Evolutionary conservation across 75 land plant genomes (phyloP).

Genomic region (Pinus taeda): DNA sequence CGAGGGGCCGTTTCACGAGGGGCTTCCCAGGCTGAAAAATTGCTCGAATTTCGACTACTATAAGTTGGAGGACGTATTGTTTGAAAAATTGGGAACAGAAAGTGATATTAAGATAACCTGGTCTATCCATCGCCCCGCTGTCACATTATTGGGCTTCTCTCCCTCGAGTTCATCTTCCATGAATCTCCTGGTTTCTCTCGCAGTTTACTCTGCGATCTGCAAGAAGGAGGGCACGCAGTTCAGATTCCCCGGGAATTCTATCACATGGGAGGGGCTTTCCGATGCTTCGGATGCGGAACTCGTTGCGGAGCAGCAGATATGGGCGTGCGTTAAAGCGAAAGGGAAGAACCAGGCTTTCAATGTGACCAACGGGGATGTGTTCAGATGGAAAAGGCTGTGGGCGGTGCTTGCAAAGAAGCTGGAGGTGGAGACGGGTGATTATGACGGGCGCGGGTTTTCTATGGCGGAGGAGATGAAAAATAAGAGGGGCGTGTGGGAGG

Average conservation of each 20-base stretch:
- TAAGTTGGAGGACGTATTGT: slow-evolving; percentile 46
- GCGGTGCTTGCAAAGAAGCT: slow-evolving; percentile 54
- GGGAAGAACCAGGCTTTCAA: slow-evolving; percentile 80
- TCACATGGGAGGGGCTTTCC: slow-evolving; percentile 50
- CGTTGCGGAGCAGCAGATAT: slow-evolving; percentile 84
- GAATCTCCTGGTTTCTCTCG: slow-evolving; percentile 47
- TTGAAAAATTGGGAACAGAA: slow-evolving; percentile 24
- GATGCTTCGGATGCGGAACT: slow-evolving; percentile 76
- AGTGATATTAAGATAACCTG: slow-evolving; percentile 29
- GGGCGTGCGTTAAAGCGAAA: slow-evolving; percentile 64
- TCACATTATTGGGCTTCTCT: slow-evolving; percentile 58
- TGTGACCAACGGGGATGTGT: slow-evolving; percentile 67
- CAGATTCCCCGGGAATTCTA: slow-evolving; percentile 43
- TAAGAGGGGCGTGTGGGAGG: slow-evolving; percentile 67
- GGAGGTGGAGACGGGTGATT: slow-evolving; percentile 38
- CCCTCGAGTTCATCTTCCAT: slow-evolving; percentile 33
- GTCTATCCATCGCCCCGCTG: slow-evolving; percentile 59
- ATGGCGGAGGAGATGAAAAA: slow-evolving; percentile 59
- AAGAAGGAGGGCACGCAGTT: slow-evolving; percentile 40
- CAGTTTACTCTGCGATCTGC: slow-evolving; percentile 70
- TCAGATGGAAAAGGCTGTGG: slow-evolving; percentile 77
- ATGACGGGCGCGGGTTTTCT: slow-evolving; percentile 14
- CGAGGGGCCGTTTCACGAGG: slow-evolving; percentile 66
- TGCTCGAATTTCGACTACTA: slow-evolving; percentile 58
- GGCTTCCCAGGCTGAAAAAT: slow-evolving; percentile 45